Percentiles rank a stretch among this genome's conserved stretches.
These are phyloP conservation scores for Paramecium primaurelia DNA, from an alignment of 73 alveolate species.

Conservation along the genomic window DNA sequence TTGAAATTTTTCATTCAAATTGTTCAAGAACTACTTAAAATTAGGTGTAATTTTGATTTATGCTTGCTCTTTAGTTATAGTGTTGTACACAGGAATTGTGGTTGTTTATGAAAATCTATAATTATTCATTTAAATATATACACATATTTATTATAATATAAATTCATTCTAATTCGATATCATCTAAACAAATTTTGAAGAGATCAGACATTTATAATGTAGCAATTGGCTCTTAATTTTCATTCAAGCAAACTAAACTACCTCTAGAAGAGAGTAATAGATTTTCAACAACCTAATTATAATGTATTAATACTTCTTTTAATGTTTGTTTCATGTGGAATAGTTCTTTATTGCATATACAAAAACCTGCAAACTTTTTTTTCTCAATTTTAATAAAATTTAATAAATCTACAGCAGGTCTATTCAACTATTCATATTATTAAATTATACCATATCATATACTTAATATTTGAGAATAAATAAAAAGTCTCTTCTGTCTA, in stretches of 20 bases:
- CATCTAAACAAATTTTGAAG: slow-evolving; percentile 34
- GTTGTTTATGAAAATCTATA: background rate
- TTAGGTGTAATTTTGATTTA: background rate
- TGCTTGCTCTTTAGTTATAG: background rate
- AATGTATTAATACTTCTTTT: background rate
- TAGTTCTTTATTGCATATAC: background rate
- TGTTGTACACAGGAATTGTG: background rate
- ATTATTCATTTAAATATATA: background rate
- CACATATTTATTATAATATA: background rate
- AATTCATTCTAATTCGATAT: background rate
- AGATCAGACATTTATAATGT: slow-evolving; percentile 29
- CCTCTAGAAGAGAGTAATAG: slow-evolving; percentile 22
- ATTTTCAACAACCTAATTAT: slow-evolving; percentile 36
- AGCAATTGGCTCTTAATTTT: background rate
- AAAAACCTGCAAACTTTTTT: background rate
- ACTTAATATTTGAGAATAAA: slow-evolving; percentile 22
- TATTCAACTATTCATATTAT: background rate
- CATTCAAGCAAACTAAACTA: slow-evolving; percentile 25
- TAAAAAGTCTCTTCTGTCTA: slow-evolving; percentile 14
- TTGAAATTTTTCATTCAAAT: background rate
- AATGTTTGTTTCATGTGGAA: slow-evolving; percentile 17
- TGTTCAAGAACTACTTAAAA: background rate
- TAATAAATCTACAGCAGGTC: background rate
- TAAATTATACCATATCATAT: background rate
- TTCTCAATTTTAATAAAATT: background rate